Conservation (phyloP, 805 yeast species). For the Starmera amethionina region DNA sequence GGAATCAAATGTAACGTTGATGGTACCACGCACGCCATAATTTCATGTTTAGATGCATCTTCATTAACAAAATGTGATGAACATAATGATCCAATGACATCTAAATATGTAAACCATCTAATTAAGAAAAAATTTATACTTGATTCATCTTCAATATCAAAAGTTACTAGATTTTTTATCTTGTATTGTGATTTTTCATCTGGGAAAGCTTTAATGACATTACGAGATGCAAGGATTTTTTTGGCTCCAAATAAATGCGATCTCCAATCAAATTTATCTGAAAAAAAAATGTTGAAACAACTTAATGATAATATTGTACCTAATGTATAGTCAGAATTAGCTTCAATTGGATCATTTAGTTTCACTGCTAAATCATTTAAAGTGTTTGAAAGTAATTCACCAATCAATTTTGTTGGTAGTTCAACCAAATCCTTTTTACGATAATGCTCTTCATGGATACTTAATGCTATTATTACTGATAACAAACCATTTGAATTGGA, state of each 20-base stretch:
- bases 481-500: conserved; percentile 44
- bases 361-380: conserved; percentile 44
- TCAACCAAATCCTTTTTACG: conserved; percentile 8
- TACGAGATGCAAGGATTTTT: conserved; percentile 48
- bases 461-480: conserved; percentile 44
- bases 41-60: conserved; percentile 21
- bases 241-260: conserved; percentile 61
- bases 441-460: conserved; percentile 28
- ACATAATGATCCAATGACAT: conserved; percentile 52
- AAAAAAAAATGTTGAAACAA: conserved; percentile 42
- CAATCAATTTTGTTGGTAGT: conserved; percentile 28
- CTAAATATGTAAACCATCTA: conserved; percentile 63
- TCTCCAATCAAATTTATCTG: conserved; percentile 41
- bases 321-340: conserved; percentile 58
- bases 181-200: conserved; percentile 3
- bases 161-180: conserved; percentile 6
- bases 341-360: conserved; percentile 38
- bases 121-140: conserved; percentile 39
- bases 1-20: conserved; percentile 8
- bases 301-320: conserved; percentile 51
- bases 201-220: conserved; percentile 26
- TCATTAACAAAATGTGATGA: conserved; percentile 26
- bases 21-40: conserved; percentile 13
- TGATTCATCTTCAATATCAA: conserved; percentile 10
- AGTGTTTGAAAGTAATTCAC: conserved; percentile 44